A percentile compares a stretch with the other conserved stretches of the same genome.
phyloP scores from a whole-genome alignment of 2,329 filamentous ascomycete genomes.

The Exophiala phaeomuriformis region DNA sequence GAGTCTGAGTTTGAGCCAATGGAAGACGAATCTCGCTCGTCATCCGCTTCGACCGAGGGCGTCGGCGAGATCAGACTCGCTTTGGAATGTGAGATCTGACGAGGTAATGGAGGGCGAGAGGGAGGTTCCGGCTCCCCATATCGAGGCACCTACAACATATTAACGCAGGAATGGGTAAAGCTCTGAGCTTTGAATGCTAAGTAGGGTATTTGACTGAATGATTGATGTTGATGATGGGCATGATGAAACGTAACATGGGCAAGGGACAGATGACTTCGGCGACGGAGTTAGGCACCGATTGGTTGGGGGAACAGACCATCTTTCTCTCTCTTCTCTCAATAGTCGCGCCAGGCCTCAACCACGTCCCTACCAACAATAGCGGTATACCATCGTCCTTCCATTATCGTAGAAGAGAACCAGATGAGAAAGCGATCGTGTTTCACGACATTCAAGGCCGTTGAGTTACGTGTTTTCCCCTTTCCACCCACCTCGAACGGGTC shows the following conservation, averaged over 20 bases:
- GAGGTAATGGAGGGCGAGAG: conserved; percentile 16
- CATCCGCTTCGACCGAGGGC: conserved; percentile 61
- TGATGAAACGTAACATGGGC: not conserved
- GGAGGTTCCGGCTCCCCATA: conserved; percentile 14
- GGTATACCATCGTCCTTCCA: not conserved
- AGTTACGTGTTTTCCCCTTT: not conserved
- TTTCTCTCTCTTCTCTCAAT: not conserved
- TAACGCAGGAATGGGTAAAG: not conserved
- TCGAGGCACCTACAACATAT: conserved; percentile 25
- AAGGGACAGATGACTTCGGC: not conserved
- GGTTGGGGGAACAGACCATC: conserved; percentile 7
- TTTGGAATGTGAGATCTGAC: conserved; percentile 39
- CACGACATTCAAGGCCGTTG: not conserved
- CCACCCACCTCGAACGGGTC: not conserved
- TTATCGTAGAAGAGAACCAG: not conserved
- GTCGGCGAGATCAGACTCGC: conserved; percentile 51
- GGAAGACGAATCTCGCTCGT: conserved; percentile 43
- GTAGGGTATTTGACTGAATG: not conserved
- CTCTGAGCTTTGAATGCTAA: too few species aligned
- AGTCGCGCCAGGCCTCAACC: not conserved
- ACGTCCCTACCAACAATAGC: not conserved
- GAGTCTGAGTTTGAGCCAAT: conserved; percentile 30
- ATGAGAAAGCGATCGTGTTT: not conserved
- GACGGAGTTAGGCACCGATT: conserved; percentile 1
- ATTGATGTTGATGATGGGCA: not conserved